These are phyloP conservation scores for Tephrocybe sp. DNA, from an alignment of 768 basidiomycete genomes.

Conservation along the genomic window DNA sequence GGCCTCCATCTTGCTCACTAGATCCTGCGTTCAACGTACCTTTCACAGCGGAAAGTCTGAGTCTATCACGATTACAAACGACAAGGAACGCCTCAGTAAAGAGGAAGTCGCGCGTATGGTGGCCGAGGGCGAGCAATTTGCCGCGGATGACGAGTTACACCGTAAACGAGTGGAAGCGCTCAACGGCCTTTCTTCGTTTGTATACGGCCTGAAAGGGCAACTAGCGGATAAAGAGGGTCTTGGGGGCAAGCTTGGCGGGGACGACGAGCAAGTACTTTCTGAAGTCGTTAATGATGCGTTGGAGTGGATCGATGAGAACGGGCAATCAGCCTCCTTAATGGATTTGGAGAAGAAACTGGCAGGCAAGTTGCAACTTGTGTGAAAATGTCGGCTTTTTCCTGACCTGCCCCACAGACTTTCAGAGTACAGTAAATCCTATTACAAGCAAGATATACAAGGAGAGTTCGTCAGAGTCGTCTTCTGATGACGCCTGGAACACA, in stretches of 20 bases:
- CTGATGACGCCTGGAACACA: slow-evolving; percentile 1
- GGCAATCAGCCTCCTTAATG: slow-evolving; percentile 60
- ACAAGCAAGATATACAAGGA: slow-evolving; percentile 24
- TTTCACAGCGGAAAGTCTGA: slow-evolving; percentile 67
- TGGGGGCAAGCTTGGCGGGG: slow-evolving; percentile 60
- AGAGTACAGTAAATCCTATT: slow-evolving; percentile 25
- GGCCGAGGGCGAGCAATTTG: slow-evolving; percentile 47
- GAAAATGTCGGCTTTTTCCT: background rate
- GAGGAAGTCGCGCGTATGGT: slow-evolving; percentile 61
- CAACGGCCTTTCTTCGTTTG: slow-evolving; percentile 57
- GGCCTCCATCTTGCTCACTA: slow-evolving; percentile 39
- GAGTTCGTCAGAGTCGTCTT: background rate
- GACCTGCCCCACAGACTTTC: slow-evolving; percentile 20
- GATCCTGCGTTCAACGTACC: background rate
- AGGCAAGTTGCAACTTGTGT: slow-evolving; percentile 23
- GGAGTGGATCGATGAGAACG: slow-evolving; percentile 77
- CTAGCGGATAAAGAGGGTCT: slow-evolving; percentile 72
- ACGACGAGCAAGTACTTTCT: slow-evolving; percentile 61
- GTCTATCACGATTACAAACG: slow-evolving; percentile 77
- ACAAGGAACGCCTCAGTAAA: slow-evolving; percentile 57
- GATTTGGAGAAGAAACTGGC: slow-evolving; percentile 79
- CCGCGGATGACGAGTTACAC: slow-evolving; percentile 28
- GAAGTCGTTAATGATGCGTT: slow-evolving; percentile 65
- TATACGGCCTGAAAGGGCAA: slow-evolving; percentile 70
- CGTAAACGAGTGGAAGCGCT: slow-evolving; percentile 33